Evolutionary conservation across 805 yeast genomes (phyloP).

Genomic region (Myxozyma monticola): DNA sequence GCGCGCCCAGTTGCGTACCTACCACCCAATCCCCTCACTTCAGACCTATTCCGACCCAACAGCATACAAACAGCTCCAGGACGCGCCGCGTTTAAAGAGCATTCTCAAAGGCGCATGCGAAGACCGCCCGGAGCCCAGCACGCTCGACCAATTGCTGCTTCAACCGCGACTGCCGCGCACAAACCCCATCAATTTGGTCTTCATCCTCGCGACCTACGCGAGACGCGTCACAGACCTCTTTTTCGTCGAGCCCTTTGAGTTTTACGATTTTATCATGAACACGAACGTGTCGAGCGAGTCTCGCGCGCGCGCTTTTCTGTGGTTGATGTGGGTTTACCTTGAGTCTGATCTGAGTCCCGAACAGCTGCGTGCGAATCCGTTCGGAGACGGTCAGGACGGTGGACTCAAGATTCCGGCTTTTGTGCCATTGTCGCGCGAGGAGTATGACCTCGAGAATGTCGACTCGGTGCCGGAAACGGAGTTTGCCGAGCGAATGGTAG

Average conservation of each 20-base stretch:
- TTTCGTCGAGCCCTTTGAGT: slow-evolving; percentile 45
- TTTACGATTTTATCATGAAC: slow-evolving; percentile 74
- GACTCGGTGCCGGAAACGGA: slow-evolving; percentile 46
- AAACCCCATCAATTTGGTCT: slow-evolving; percentile 76
- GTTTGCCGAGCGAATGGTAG: slow-evolving; percentile 46
- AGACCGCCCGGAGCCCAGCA: slow-evolving; percentile 52
- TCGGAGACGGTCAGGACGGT: slow-evolving; percentile 41
- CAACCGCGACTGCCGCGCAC: slow-evolving; percentile 43
- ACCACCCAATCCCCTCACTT: slow-evolving; percentile 87
- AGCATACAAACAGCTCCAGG: slow-evolving; percentile 80
- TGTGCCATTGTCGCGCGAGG: slow-evolving; percentile 34
- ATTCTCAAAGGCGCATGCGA: slow-evolving; percentile 87
- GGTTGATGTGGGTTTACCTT: slow-evolving; percentile 78
- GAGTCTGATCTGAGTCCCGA: slow-evolving; percentile 66
- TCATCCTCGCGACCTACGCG: slow-evolving; percentile 63
- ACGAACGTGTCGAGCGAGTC: slow-evolving; percentile 59
- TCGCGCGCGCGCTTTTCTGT: slow-evolving; percentile 71
- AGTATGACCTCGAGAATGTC: slow-evolving; percentile 42
- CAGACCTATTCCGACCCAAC: slow-evolving; percentile 63
- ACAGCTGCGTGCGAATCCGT: slow-evolving; percentile 58
- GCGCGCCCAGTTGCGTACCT: slow-evolving; percentile 90
- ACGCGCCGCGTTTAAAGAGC: slow-evolving; percentile 89
- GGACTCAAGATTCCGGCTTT: slow-evolving; percentile 47
- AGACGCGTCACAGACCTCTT: slow-evolving; percentile 51
- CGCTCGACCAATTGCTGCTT: slow-evolving; percentile 48